Conservation (phyloP, 2,329 filamentous ascomycete species). For the Fusarium illudens region DNA sequence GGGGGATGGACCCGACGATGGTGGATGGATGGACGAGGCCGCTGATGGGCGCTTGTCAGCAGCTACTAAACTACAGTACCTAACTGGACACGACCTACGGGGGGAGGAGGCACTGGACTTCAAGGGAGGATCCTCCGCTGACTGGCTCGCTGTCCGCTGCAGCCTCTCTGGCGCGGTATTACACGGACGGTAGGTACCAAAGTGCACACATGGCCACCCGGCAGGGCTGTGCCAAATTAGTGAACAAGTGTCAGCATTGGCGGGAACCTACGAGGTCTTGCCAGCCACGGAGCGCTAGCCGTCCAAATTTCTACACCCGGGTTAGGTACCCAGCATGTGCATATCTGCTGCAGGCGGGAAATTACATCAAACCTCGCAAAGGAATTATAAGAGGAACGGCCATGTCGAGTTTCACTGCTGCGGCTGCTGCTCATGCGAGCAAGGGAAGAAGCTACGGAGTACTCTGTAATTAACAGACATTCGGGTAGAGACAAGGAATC, state of each 20-base stretch:
- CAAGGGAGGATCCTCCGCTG: not conserved
- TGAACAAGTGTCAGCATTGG: slow-evolving; percentile 37
- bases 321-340: not conserved
- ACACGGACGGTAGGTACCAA: slow-evolving; percentile 3
- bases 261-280: slow-evolving; percentile 2
- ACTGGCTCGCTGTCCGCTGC: not conserved
- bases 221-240: slow-evolving; percentile 29
- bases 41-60: not conserved
- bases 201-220: slow-evolving; percentile 14
- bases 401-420: too few relatives aligned
- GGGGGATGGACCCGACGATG: slow-evolving; percentile 2
- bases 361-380: not conserved
- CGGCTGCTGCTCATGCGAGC: too few relatives aligned
- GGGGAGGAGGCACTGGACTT: too few relatives aligned
- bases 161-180: not conserved
- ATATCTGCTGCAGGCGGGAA: slow-evolving; percentile 1
- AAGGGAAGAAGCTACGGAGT: too few relatives aligned
- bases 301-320: not conserved
- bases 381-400: slow-evolving; percentile 2
- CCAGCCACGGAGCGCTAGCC: not conserved
- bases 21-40: not conserved
- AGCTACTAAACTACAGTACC: too few relatives aligned
- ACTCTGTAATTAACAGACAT: too few relatives aligned
- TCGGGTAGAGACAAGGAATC: not conserved
- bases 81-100: too few relatives aligned